These are phyloP conservation scores for Xylaria sp. DNA, from an alignment of 2,329 filamentous ascomycete species.

Conservation along the genomic window DNA sequence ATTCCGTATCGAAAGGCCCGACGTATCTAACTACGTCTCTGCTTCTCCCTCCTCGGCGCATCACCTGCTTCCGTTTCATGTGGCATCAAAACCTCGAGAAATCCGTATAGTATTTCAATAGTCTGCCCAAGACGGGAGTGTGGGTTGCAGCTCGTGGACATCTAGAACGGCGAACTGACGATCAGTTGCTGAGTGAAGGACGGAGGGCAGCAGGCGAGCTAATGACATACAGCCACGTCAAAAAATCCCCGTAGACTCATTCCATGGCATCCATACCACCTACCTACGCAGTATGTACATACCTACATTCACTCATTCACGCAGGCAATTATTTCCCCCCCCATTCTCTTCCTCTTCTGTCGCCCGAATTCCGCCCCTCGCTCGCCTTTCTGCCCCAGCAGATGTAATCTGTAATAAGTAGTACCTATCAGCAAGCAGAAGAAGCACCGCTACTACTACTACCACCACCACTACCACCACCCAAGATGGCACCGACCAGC, in stretches of 20 bases:
- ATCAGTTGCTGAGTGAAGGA: conserved; percentile 27
- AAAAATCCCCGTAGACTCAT: conserved; percentile 36
- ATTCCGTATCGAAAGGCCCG: too few relatives aligned
- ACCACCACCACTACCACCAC: too few relatives aligned
- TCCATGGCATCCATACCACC: conserved; percentile 26
- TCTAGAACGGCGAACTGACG: conserved; percentile 24
- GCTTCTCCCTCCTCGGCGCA: background rate
- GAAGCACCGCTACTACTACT: too few relatives aligned
- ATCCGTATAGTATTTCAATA: background rate
- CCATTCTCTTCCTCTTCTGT: too few relatives aligned
- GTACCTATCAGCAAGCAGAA: too few relatives aligned
- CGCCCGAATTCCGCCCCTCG: background rate
- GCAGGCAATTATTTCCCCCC: too few relatives aligned
- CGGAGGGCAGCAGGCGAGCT: conserved; percentile 31
- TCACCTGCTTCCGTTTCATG: background rate
- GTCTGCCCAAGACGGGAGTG: background rate
- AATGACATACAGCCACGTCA: conserved; percentile 40
- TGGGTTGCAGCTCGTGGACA: conserved; percentile 8
- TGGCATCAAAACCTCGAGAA: background rate
- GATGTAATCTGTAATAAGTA: too few relatives aligned
- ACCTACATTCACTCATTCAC: too few relatives aligned
- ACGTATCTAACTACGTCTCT: too few relatives aligned
- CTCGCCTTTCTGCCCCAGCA: background rate
- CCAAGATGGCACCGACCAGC: too few relatives aligned
- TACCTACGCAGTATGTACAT: too few relatives aligned